Conservation (phyloP, 1,284 basidiomycete species). For the Boletus albobrunnescens region DNA sequence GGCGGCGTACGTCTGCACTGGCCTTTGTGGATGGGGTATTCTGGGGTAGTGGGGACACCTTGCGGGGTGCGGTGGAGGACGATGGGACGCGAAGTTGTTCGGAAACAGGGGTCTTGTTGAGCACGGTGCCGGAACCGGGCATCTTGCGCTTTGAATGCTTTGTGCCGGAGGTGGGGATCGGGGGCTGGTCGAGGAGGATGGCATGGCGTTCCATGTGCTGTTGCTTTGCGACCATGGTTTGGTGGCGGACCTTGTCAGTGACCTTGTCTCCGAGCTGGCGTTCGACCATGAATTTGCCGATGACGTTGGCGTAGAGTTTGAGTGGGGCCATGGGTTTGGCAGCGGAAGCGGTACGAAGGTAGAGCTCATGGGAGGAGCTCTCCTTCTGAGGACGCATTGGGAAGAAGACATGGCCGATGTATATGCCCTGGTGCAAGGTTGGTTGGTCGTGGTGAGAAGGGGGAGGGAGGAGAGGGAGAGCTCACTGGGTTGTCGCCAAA, state of each 20-base stretch:
- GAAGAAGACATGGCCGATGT: conserved; percentile 60
- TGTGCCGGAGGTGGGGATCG: conserved; percentile 12
- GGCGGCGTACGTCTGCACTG: conserved; percentile 37
- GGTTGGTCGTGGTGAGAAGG: not conserved
- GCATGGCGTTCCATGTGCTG: conserved; percentile 51
- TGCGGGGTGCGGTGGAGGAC: conserved; percentile 20
- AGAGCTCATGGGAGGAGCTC: conserved; percentile 61
- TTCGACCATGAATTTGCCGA: conserved; percentile 62
- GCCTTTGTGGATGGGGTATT: conserved; percentile 17
- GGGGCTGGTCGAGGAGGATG: conserved; percentile 46
- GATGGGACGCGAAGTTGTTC: conserved; percentile 28
- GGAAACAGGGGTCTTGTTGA: conserved; percentile 35
- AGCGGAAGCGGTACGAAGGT: conserved; percentile 56
- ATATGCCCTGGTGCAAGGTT: conserved; percentile 49
- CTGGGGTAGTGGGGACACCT: conserved; percentile 27
- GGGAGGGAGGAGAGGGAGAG: conserved; percentile 1
- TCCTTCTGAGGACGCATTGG: conserved; percentile 53
- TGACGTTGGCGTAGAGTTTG: conserved; percentile 66
- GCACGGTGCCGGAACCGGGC: conserved; percentile 28
- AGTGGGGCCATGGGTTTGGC: conserved; percentile 57
- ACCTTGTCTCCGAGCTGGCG: conserved; percentile 52
- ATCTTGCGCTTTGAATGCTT: conserved; percentile 35
- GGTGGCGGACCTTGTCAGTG: conserved; percentile 52
- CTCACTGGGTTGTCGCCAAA: conserved; percentile 57
- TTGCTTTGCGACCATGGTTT: conserved; percentile 52